Evolutionary conservation across 2,329 filamentous ascomycete genomes (phyloP).

Genomic region (Stachybotrys echinatus): DNA sequence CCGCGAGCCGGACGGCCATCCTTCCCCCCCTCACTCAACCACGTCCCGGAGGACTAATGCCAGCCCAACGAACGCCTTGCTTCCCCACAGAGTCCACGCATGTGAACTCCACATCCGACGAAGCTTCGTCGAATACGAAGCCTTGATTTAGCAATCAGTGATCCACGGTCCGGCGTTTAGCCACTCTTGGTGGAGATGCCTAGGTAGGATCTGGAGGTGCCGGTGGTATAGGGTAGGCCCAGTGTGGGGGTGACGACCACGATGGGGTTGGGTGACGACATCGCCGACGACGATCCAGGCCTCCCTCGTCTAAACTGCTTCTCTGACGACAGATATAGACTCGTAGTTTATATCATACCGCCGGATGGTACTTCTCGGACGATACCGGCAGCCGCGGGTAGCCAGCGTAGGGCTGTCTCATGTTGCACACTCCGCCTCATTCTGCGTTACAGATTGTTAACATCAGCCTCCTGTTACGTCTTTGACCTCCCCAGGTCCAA

Average conservation of each 20-base stretch:
- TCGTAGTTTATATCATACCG: too few species aligned
- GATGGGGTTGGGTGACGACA: background rate
- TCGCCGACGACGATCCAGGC: background rate
- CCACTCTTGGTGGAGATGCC: background rate
- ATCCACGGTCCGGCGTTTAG: slow-evolving; percentile 3
- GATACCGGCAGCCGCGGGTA: background rate
- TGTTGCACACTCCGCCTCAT: background rate
- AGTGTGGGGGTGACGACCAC: background rate
- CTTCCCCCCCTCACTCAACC: background rate
- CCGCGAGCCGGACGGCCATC: background rate
- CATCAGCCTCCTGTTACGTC: background rate
- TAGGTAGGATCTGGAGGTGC: too few species aligned
- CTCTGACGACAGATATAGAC: too few species aligned
- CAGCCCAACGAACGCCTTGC: background rate
- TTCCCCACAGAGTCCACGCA: background rate
- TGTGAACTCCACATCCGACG: slow-evolving; percentile 6
- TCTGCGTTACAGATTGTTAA: background rate
- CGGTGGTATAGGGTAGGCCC: background rate
- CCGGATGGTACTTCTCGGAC: too few species aligned
- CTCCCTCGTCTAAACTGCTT: too few species aligned
- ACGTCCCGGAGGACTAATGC: background rate
- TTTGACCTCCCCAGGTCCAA: background rate
- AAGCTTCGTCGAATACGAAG: slow-evolving; percentile 15
- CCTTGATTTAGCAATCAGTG: slow-evolving; percentile 16
- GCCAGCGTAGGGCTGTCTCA: background rate